phyloP scores from a whole-genome alignment of 495 filamentous ascomycete genomes.

The Xanthoparmelia taractica region DNA sequence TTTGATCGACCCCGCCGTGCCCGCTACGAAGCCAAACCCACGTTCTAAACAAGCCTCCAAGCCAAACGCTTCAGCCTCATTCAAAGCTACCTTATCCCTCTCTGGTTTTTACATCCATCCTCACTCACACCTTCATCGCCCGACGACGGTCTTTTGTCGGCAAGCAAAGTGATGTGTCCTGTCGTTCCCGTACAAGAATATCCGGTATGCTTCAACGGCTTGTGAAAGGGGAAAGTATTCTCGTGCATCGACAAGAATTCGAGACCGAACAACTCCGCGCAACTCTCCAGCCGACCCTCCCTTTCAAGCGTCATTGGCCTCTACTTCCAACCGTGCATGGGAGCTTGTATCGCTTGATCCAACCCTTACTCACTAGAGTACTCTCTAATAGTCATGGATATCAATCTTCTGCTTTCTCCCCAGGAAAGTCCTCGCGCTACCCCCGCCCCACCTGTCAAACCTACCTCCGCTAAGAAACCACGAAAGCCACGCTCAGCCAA shows the following conservation, averaged over 20 bases:
- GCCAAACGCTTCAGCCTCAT: conserved; percentile 4
- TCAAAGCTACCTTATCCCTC: conserved; percentile 2
- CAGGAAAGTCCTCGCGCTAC: conserved; percentile 49
- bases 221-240: conserved; percentile 7
- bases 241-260: too few relatives aligned
- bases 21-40: neutral
- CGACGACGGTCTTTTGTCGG: too few relatives aligned
- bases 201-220: neutral
- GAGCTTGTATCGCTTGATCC: conserved; percentile 4
- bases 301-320: conserved; percentile 13
- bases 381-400: conserved; percentile 50
- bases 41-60: neutral
- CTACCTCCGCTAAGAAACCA: conserved; percentile 21
- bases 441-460: conserved; percentile 30
- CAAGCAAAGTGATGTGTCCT: conserved; percentile 5
- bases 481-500: conserved; percentile 20
- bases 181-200: conserved; percentile 5
- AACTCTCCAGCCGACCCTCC: conserved; percentile 3
- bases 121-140: too few relatives aligned
- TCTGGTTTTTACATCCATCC: neutral
- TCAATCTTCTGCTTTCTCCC: conserved; percentile 64
- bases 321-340: conserved; percentile 8
- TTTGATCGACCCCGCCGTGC: conserved; percentile 16
- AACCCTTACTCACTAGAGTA: conserved; percentile 1
- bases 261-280: conserved; percentile 11